phyloP scores from a whole-genome alignment of 1,139 yeast species.

The Taiozyma onychis region DNA sequence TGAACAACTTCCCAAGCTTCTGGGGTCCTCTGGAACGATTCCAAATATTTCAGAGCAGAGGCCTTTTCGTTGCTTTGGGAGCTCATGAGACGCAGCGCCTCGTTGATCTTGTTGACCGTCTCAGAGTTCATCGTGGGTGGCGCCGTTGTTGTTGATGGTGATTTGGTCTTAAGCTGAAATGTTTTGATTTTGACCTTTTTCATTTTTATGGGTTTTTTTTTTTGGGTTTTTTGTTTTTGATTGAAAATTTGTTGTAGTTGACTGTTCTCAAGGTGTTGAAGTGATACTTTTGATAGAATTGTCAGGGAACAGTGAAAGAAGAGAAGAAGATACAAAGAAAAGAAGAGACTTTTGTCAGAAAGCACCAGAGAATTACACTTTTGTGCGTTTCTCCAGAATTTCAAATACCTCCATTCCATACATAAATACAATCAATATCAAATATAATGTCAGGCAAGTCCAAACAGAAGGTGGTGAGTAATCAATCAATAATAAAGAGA shows the following conservation, averaged over 20 bases:
- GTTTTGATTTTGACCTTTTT: background rate
- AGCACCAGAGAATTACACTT: too few species aligned
- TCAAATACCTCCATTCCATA: too few species aligned
- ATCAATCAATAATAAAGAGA: too few species aligned
- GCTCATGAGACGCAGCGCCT: constrained; percentile 22
- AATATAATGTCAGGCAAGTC: background rate
- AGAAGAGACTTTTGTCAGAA: too few species aligned
- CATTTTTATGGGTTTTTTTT: background rate
- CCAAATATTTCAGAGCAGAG: constrained; percentile 62
- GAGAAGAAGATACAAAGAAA: too few species aligned
- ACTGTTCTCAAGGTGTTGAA: too few species aligned
- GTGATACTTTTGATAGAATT: too few species aligned
- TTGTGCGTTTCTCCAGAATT: too few species aligned
- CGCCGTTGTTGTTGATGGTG: background rate
- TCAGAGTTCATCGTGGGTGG: constrained; percentile 1
- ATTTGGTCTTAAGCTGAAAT: too few species aligned
- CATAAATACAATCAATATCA: background rate
- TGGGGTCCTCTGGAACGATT: constrained; percentile 74
- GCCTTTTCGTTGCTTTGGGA: constrained; percentile 34
- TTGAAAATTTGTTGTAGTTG: background rate
- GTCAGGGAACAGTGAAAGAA: too few species aligned
- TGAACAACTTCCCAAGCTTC: constrained; percentile 58
- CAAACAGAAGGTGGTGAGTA: constrained; percentile 1
- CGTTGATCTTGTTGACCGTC: constrained; percentile 12
- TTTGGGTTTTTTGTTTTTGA: background rate